Conservation (phyloP, 768 basidiomycete species). For the Steccherinum ochraceum region DNA sequence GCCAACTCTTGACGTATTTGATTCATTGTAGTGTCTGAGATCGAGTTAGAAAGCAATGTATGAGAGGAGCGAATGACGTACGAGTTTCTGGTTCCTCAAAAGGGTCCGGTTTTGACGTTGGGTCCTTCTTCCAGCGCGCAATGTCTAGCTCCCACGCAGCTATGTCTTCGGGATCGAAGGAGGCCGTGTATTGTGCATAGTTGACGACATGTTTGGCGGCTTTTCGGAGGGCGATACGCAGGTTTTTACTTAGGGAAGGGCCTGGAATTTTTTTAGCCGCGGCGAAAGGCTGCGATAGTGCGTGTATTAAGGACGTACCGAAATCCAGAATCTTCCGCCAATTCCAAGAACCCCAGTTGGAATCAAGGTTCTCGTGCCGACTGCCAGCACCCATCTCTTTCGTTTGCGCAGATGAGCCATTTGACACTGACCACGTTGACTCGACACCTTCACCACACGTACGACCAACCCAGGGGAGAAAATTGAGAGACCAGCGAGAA, state of each 20-base stretch:
- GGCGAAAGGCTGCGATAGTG: no score
- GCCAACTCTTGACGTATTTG: conserved; percentile 17
- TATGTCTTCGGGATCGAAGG: background rate
- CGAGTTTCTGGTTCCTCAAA: background rate
- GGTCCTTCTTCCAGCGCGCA: background rate
- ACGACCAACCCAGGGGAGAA: background rate
- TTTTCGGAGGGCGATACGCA: background rate
- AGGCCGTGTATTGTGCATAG: no score
- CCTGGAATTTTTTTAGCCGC: conserved; percentile 9
- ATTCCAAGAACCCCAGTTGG: background rate
- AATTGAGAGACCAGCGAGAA: background rate
- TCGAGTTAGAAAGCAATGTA: background rate
- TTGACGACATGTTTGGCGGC: background rate
- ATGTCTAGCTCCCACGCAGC: background rate
- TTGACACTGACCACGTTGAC: background rate
- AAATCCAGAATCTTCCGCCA: background rate
- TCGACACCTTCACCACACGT: background rate
- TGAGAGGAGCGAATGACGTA: background rate
- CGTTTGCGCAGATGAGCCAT: background rate
- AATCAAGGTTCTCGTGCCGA: background rate
- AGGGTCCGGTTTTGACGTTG: background rate
- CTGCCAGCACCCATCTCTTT: background rate
- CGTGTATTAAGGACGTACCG: conserved; percentile 6
- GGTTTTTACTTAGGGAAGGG: background rate
- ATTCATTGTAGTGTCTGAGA: conserved; percentile 8